Evolutionary conservation across 495 filamentous ascomycete species (phyloP).

Genomic region (Apiosordaria backusii): DNA sequence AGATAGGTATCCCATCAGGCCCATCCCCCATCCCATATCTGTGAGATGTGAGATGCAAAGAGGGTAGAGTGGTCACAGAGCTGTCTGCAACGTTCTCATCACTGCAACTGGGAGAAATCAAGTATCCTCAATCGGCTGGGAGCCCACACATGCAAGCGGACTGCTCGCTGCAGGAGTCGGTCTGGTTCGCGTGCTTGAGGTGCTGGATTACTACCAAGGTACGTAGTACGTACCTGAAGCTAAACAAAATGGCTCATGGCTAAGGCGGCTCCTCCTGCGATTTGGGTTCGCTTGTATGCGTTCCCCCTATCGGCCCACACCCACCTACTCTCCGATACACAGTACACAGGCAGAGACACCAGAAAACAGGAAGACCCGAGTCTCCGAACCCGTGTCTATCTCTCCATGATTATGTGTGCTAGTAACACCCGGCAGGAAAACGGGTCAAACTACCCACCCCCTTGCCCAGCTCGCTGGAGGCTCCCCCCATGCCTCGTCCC

Average conservation of each 20-base stretch:
- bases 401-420: not conserved
- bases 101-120: not conserved
- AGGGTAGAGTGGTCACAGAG: not conserved
- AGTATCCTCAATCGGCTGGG: not conserved
- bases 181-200: not conserved
- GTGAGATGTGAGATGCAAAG: not conserved
- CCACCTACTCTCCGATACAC: not conserved
- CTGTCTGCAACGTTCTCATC: not conserved
- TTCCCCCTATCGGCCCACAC: not conserved
- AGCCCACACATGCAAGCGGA: not conserved
- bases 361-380: not conserved
- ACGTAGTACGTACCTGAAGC: not conserved
- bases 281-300: not conserved
- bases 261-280: not conserved
- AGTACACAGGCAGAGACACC: not conserved
- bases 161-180: too few relatives aligned
- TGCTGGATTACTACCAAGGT: not conserved
- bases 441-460: constrained; percentile 10
- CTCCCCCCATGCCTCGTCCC: not conserved
- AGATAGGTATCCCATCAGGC: not conserved
- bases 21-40: not conserved
- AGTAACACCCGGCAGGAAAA: not conserved
- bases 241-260: constrained; percentile 9
- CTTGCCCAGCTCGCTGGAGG: not conserved
- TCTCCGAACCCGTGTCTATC: not conserved